These are phyloP conservation scores for Vinca major DNA, from an alignment of 305 asterid genomes.

Conservation along the genomic window DNA sequence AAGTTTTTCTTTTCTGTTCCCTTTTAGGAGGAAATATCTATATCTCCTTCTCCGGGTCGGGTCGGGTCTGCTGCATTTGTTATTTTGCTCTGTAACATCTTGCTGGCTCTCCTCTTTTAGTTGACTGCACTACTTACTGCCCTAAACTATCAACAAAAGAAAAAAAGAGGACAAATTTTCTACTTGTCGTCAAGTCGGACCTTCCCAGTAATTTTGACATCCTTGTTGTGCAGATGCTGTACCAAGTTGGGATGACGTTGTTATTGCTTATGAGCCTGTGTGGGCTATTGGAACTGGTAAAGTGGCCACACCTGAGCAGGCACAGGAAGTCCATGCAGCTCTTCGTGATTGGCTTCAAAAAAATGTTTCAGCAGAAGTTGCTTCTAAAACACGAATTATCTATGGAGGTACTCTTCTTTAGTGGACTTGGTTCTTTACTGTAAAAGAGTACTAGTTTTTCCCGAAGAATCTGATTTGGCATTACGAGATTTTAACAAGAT, in stretches of 20 bases:
- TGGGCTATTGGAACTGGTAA: conserved; percentile 98
- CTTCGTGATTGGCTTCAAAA: conserved; percentile 83
- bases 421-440: neutral
- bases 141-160: neutral
- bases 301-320: conserved; percentile 94
- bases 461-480: neutral
- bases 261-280: conserved; percentile 84
- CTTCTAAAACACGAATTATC: conserved; percentile 75
- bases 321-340: conserved; percentile 89
- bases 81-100: neutral
- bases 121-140: neutral
- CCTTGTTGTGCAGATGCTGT: conserved; percentile 55
- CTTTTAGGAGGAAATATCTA: too few relatives aligned
- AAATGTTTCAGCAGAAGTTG: conserved; percentile 78
- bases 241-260: conserved; percentile 76
- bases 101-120: neutral
- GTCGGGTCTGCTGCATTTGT: neutral
- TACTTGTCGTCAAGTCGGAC: neutral
- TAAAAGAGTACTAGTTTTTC: neutral
- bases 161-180: too few relatives aligned
- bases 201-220: neutral
- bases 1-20: conserved; percentile 1
- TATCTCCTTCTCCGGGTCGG: neutral
- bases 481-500: neutral
- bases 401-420: conserved; percentile 56